These are phyloP conservation scores for Ascosphaera apis DNA, from an alignment of 2,329 filamentous ascomycete genomes.

Conservation along the genomic window DNA sequence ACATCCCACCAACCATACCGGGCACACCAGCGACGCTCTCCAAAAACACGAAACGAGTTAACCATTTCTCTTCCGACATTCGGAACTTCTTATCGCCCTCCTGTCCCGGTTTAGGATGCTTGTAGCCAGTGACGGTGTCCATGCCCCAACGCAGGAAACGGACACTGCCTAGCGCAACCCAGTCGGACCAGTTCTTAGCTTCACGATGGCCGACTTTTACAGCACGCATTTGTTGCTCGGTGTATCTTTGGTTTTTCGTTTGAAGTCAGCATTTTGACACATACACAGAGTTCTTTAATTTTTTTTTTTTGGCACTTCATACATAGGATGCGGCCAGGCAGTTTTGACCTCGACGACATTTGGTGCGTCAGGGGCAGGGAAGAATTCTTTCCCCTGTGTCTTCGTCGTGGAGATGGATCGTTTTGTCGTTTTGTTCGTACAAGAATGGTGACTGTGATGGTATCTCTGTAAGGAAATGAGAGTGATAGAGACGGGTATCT, in stretches of 20 bases:
- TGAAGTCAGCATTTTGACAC: background rate
- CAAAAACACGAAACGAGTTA: slow-evolving; percentile 75
- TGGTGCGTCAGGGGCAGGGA: slow-evolving; percentile 33
- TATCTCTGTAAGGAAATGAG: too few species aligned
- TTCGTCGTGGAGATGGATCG: slow-evolving; percentile 18
- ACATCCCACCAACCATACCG: slow-evolving; percentile 90
- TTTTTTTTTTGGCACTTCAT: slow-evolving; percentile 7
- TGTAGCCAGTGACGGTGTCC: slow-evolving; percentile 60
- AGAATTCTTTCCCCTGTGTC: slow-evolving; percentile 27
- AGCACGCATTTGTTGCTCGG: slow-evolving; percentile 51
- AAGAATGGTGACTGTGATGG: too few species aligned
- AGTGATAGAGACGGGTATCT: too few species aligned
- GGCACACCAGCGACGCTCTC: slow-evolving; percentile 89
- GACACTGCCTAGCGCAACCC: slow-evolving; percentile 54
- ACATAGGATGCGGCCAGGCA: slow-evolving; percentile 45
- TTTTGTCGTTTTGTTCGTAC: too few species aligned
- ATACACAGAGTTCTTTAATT: background rate
- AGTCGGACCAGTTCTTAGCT: slow-evolving; percentile 51
- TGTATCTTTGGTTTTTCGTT: slow-evolving; percentile 28
- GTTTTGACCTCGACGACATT: slow-evolving; percentile 39
- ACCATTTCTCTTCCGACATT: slow-evolving; percentile 73
- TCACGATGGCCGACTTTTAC: slow-evolving; percentile 57
- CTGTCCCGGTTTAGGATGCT: slow-evolving; percentile 37
- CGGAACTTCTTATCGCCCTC: slow-evolving; percentile 33
- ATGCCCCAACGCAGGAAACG: slow-evolving; percentile 55